Evolutionary conservation across 2,329 filamentous ascomycete species (phyloP), one percentile per base, ranked within the genome.

Genomic region (Calonectria pseudoturangicola): DNA sequence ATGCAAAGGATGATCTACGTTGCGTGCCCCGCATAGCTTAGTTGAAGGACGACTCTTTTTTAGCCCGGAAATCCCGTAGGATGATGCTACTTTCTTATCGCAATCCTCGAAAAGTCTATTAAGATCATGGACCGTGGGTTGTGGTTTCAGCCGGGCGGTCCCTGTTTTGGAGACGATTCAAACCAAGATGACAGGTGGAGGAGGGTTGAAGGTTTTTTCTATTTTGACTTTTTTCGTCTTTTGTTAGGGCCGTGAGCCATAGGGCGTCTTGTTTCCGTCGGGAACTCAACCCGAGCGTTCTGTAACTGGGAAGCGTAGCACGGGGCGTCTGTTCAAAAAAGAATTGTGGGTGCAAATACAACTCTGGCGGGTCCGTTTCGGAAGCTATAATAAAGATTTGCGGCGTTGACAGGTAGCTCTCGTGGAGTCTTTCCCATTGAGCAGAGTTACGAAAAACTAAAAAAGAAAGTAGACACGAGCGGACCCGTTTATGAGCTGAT

Each of bases 11-110:
- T 63, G 54, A 63, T 45, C 58, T 63, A 43, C 39, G 12, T 25
- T 63, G 58, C 58, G 41, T 25, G 27, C 39, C 58, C 58, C 58
- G 58, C 58, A 63, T 41, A 63, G 25, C 58, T 63, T 63, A 63
- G 36, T 45, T 30, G 39, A 21, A 28, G 27, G 4, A 25, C 21
- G 36, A 33, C n/a, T 12, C 33, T 16, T 15, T 6, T 3, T 13
- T 45, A 33, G 28, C 54, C 54, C 54, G 54, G 54, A 18, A 18
- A 21, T 58, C 36, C 33, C 54, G 54, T 39, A 58, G 54, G 54
- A 36, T 41, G 54, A 27, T 41, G 54, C 21, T 41, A 27, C 54
- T 58, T 58, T 1, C 21, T 58, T 41, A 27, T 58, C n/a, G 33
- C 30, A 12, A 58, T 27, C 54, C n/a, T 58, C 33, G n/a, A 58